Base-by-base conservation (phyloP, 306 rosid species). In the Delonix regia region DNA sequence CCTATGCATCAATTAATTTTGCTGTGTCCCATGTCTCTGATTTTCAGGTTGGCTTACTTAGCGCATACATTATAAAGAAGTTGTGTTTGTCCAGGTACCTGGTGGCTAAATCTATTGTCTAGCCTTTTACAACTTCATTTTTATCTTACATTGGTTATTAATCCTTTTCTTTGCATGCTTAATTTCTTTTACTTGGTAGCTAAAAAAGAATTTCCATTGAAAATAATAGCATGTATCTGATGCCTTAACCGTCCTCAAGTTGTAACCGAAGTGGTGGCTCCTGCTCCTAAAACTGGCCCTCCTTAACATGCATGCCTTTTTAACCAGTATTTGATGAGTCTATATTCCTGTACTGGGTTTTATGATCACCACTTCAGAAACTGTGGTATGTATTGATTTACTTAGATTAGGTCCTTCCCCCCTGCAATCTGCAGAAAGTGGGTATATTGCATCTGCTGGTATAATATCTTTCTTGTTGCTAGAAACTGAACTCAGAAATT, bases 41-140 rank as follows among this genome's bases (percentile, higher is more conserved):
- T 81, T 74, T 86, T 70, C 71, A 88, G 94, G 88, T 84, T 74
- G 89, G 90, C 78, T 75, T 86, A 83, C 78, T 86, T 38, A 84
- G 86, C 47, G 89, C 90, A 0, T 83, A 70, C 55, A 47, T 83
- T 65, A 86, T 86, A 33, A 86, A 83, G 85, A 88, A 88, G 83
- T 71, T 90, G 64, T 85, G 70, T 81, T 66, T 79, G 53, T 87
- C 84, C 80, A 86, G 87, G 91, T 89, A 89, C 19, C n/a, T n/a
- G n/a, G n/a, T n/a, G n/a, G n/a, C n/a, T n/a, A n/a, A n/a, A n/a
- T n/a, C n/a, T n/a, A n/a, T n/a, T n/a, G n/a, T n/a, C n/a, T n/a
- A n/a, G n/a, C n/a, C n/a, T n/a, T n/a, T n/a, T 33, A 33, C 49
- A 41, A 61, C 45, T 53, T 33, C 48, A 7, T n/a, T 57, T n/a